A percentile compares a stretch with the other conserved stretches of the same genome.
These are phyloP conservation scores for Prorocentrum cordatum DNA, from an alignment of 169 alveolate species.

Conservation along the genomic window DNA sequence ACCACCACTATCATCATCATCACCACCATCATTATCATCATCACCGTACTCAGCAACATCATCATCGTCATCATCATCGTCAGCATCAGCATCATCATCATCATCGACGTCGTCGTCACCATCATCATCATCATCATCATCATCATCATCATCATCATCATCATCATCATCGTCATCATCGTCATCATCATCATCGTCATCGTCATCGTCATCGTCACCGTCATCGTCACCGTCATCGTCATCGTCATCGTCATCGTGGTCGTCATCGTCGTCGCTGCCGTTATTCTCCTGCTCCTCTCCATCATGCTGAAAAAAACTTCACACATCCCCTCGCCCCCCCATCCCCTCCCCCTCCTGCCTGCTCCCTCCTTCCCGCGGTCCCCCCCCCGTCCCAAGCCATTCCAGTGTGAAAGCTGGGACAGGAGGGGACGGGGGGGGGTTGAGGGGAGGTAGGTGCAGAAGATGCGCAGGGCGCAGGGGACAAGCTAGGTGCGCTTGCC, in stretches of 20 bases:
- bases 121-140: neutral
- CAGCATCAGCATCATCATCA: neutral
- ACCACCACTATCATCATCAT: neutral
- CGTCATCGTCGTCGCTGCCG: too few species aligned
- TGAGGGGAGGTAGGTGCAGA: too few species aligned
- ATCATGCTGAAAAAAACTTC: too few species aligned
- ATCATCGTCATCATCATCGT: neutral
- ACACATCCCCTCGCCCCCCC: too few species aligned
- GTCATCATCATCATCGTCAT: neutral
- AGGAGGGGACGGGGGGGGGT: too few species aligned
- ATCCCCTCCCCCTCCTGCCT: too few species aligned
- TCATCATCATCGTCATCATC: neutral
- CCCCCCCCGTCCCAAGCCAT: too few species aligned
- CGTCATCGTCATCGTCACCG: neutral
- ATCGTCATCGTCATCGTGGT: neutral
- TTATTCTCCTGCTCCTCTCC: too few species aligned
- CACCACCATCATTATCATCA: neutral
- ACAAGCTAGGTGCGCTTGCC: too few species aligned
- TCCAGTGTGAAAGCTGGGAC: too few species aligned
- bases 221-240: neutral
- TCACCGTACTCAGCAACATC: neutral
- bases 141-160: neutral
- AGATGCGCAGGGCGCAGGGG: too few species aligned
- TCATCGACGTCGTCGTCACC: neutral
- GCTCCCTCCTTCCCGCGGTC: too few species aligned